phyloP scores from a whole-genome alignment of 1,284 basidiomycete genomes.

The Ustilago crameri region DNA sequence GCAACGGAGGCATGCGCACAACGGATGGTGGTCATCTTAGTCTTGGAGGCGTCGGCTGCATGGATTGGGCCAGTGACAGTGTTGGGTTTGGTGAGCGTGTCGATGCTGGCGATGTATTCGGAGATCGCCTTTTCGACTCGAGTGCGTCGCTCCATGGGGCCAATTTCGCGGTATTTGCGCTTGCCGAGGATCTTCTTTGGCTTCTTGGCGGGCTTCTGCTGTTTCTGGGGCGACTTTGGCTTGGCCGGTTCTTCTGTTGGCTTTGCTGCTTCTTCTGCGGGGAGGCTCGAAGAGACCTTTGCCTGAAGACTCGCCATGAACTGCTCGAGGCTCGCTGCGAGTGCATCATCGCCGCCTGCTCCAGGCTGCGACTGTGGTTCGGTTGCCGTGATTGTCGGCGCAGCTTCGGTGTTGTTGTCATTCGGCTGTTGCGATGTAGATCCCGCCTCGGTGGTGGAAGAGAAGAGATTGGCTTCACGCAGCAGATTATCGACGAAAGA shows the following conservation, averaged over 20 bases:
- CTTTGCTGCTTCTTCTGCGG: slow-evolving; percentile 10
- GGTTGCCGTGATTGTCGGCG: background rate
- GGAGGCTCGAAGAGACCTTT: slow-evolving; percentile 22
- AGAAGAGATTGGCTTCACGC: slow-evolving; percentile 41
- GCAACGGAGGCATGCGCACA: slow-evolving; percentile 88
- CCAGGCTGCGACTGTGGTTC: slow-evolving; percentile 5
- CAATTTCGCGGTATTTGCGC: slow-evolving; percentile 50
- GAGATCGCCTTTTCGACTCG: slow-evolving; percentile 40
- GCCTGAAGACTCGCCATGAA: slow-evolving; percentile 56
- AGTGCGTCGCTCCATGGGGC: slow-evolving; percentile 38
- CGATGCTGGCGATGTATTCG: slow-evolving; percentile 46
- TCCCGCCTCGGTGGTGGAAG: background rate
- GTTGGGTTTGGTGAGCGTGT: slow-evolving; percentile 37
- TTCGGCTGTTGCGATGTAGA: slow-evolving; percentile 1
- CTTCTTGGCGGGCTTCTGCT: slow-evolving; percentile 29
- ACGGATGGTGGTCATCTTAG: slow-evolving; percentile 77
- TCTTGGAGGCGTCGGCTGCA: slow-evolving; percentile 21
- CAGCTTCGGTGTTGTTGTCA: background rate
- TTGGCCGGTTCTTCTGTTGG: slow-evolving; percentile 4
- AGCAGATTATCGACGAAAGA: slow-evolving; percentile 43
- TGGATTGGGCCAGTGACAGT: slow-evolving; percentile 43
- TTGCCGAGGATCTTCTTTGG: slow-evolving; percentile 44
- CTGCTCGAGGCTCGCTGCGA: slow-evolving; percentile 52
- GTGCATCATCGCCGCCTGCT: slow-evolving; percentile 35
- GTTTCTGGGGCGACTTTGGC: slow-evolving; percentile 29